Percentiles rank a stretch among this genome's conserved stretches.
Evolutionary conservation across 352 stramenopile genomes (phyloP).

Genomic region (Globisporangium parvum): DNA sequence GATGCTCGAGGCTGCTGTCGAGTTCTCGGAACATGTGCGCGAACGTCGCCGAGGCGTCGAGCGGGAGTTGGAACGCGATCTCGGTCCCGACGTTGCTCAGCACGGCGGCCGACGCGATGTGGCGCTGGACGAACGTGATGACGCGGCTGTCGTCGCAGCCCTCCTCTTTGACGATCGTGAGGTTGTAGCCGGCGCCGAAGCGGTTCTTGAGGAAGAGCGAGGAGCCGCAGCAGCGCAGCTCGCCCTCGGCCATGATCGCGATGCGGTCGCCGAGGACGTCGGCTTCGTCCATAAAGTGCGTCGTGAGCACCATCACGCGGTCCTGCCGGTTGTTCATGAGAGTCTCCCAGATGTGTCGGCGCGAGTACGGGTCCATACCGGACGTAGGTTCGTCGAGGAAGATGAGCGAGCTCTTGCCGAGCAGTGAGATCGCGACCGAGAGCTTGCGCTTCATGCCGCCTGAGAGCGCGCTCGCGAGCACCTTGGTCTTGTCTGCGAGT

Average conservation of each 20-base stretch:
- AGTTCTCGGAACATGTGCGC: constrained; percentile 65
- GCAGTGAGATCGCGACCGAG: constrained; percentile 84
- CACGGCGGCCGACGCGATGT: constrained; percentile 43
- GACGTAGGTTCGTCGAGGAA: constrained; percentile 90
- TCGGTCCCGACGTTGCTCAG: constrained; percentile 76
- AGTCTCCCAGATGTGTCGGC: constrained; percentile 85
- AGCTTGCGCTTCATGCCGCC: constrained; percentile 91
- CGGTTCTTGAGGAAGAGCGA: constrained; percentile 76
- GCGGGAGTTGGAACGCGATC: constrained; percentile 70
- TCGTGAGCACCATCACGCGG: constrained; percentile 81
- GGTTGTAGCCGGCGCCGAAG: constrained; percentile 36
- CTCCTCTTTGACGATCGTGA: constrained; percentile 30
- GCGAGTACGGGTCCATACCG: constrained; percentile 94
- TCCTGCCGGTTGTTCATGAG: constrained; percentile 38
- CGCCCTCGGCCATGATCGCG: constrained; percentile 72
- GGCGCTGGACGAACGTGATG: constrained; percentile 30
- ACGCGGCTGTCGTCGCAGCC: constrained; percentile 22
- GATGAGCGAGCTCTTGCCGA: constrained; percentile 80
- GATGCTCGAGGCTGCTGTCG: constrained; percentile 26
- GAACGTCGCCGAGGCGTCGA: constrained; percentile 51
- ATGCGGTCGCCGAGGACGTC: constrained; percentile 79
- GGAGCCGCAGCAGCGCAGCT: constrained; percentile 34
- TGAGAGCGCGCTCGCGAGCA: constrained; percentile 47
- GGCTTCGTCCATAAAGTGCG: constrained; percentile 94
- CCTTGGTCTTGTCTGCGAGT: constrained; percentile 45